These are phyloP conservation scores for Termitomyces sp. DNA, from an alignment of 768 basidiomycete species.

Conservation along the genomic window DNA sequence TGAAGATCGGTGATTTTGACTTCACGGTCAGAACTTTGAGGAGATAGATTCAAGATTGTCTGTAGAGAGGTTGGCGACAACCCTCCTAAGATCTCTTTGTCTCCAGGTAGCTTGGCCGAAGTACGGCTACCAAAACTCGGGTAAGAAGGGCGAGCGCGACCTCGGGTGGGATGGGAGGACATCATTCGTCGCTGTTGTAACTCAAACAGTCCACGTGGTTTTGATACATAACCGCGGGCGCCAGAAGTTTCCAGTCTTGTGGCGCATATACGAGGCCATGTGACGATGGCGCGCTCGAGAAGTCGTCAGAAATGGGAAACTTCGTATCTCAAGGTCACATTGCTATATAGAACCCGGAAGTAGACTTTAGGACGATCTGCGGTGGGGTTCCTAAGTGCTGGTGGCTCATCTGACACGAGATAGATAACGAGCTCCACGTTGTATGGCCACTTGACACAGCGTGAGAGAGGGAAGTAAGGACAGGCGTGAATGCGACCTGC, in stretches of 20 bases:
- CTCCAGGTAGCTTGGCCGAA: slow-evolving; percentile 3
- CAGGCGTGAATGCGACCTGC: too few species aligned
- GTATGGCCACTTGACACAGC: neutral
- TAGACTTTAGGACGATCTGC: neutral
- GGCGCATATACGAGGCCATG: neutral
- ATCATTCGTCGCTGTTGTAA: neutral
- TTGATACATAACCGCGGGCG: neutral
- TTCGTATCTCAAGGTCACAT: neutral
- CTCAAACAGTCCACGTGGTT: neutral
- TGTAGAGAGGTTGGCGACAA: slow-evolving; percentile 23
- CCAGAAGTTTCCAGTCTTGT: neutral
- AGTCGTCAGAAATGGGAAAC: neutral
- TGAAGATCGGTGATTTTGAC: slow-evolving; percentile 32
- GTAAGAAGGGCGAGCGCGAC: slow-evolving; percentile 1
- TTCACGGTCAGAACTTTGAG: slow-evolving; percentile 19
- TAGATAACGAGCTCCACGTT: neutral
- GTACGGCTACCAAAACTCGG: neutral
- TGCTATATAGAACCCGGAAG: neutral
- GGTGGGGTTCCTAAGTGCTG: neutral
- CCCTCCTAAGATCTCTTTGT: slow-evolving; percentile 32
- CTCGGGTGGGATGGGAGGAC: neutral
- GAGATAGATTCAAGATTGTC: slow-evolving; percentile 19
- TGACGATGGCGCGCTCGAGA: neutral
- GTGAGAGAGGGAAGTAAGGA: neutral
- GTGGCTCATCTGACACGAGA: neutral